Evolutionary conservation across 2,329 filamentous ascomycete genomes (phyloP), one percentile per base, ranked within the genome.

Genomic region (Fusarium nurragi): DNA sequence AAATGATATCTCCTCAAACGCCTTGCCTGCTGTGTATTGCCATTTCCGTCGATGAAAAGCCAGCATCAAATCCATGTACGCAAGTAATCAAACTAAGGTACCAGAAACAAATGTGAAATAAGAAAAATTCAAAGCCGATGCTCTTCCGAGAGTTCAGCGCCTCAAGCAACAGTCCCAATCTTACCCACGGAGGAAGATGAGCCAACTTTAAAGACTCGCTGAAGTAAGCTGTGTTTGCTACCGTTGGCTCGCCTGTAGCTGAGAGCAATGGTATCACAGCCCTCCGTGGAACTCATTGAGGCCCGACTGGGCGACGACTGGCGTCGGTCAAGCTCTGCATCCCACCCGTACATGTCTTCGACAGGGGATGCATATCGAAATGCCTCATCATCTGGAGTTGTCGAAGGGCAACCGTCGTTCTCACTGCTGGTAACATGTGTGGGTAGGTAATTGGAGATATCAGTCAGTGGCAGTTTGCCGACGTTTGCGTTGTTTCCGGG

Each of bases 341-440:
- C 83, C 84, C 84, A 86, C 13, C 84, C 84, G 54, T 86, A 86
- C 6, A 79, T 66, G 53, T 86, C 83, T 19, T 48, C 52, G 7
- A 61, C 45, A 3, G 67, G 50, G 10, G 67, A 61, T 4, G 68
- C 54, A 36, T 59, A 65, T 39, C 60, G 57, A 26, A 58, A 71
- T 4, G 59, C 59, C 18, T 62, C 34, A 2, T 54, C 36, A 30
- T 62, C 68, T 13, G 54, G 47, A 37, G 40, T 63, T 9, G 67
- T 67, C 11, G 51, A 43, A 16, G 41, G 52, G 11, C 38, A 58
- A 2, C 38, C 44, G 40, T 64, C 50, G 5, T 64, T 48, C 44
- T 69, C 63, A 32, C 32, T 64, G n/a, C 57, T 68, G 62, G 22
- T 70, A 57, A 12, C 71, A 68, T 26, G 73, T 69, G 32, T 75